Base-by-base conservation (phyloP, 1,139 yeast genomes). In the Hansenula sp. region DNA sequence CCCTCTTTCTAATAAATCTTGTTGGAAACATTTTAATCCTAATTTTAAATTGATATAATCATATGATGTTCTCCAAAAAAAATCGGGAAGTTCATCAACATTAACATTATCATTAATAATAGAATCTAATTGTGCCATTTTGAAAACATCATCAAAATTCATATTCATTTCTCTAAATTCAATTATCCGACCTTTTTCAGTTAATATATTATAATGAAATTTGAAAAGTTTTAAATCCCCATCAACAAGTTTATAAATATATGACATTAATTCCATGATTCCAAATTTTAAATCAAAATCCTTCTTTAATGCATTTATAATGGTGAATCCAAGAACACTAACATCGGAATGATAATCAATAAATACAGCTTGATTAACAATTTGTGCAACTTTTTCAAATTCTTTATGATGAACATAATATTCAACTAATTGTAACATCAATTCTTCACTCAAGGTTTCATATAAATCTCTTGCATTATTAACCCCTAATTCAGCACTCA, bases 251-350 rank as follows among this genome's bases (percentile, higher is more conserved):
- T 21, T 18, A 36, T 48, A 53, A 3, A 52, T 8, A 4, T 42
- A n/a, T 25, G 43, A 46, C 50, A 53, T 47, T 7, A 52, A 19
- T n/a, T 47, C 47, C 9, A 33, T 24, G 12, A 49, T 30, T 0
- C 53, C 54, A 12, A 52, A 35, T 6, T 46, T 38, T 11, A 48
- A 25, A 33, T 54, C 57, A 24, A 43, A 29, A n/a, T 53, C 53
- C n/a, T 38, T 41, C 3, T 27, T 9, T 11, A 54, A 40, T 3
- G 48, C 34, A 2, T 27, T 21, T 24, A 50, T 15, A 18, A 35
- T 27, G 10, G 29, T 17, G 12, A 17, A 12, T 2, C 38, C 9
- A 8, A 35, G 15, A 4, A 15, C 19, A 24, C 29, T 25, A n/a
- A 35, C 15, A 27, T 35, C 44, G 2, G 36, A 31, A 18, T 39